Base-by-base conservation (phyloP, 805 yeast species). In the Ogataea thermomethanolica region DNA sequence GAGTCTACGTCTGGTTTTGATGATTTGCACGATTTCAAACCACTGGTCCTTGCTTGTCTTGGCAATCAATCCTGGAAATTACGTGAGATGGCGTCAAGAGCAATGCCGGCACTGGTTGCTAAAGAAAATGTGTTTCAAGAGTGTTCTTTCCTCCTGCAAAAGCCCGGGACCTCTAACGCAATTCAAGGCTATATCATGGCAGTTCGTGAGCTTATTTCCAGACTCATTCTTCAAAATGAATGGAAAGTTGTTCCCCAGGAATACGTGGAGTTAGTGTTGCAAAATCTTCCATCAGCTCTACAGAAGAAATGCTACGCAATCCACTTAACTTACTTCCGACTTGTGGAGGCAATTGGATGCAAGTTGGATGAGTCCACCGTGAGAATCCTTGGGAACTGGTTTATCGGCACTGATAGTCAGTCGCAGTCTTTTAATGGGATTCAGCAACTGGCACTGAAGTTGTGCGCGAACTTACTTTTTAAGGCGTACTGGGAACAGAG, bases 61-160 rank as follows among this genome's bases (percentile, higher is more conserved):
- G 65, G 66, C 0, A 74, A 78, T 44, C 61, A 61, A 30, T 66
- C 71, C 40, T 91, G 96, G 96, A 88, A 88, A 52, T 73, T 93
- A 7, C 73, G 99, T 46, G 96, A 90, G 55, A 76, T 86, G 76
- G 84, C 95, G 0, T 86, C 96, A 0, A 71, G 80, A 54, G 76
- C 88, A 4, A 53, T 86, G 2, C 75, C 82, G 0, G 63, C 81
- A 0, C 59, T 82, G 34, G 57, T 75, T 10, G 45, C 64, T 7
- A 49, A 54, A 1, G 65, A 61, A 1, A 56, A 63, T 7, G 51
- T 62, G 2, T 42, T 51, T 1, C 48, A 49, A 4, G 67, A 68
- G 25, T 53, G 69, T 5, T 24, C 35, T 3, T 25, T 39, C 0
- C 37, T 54, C 7, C n/a, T 58, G n/a, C 20, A 25, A 4, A 9